Evolutionary conservation across 2,329 filamentous ascomycete genomes (phyloP).

Genomic region (Bipolaris sorokiniana): DNA sequence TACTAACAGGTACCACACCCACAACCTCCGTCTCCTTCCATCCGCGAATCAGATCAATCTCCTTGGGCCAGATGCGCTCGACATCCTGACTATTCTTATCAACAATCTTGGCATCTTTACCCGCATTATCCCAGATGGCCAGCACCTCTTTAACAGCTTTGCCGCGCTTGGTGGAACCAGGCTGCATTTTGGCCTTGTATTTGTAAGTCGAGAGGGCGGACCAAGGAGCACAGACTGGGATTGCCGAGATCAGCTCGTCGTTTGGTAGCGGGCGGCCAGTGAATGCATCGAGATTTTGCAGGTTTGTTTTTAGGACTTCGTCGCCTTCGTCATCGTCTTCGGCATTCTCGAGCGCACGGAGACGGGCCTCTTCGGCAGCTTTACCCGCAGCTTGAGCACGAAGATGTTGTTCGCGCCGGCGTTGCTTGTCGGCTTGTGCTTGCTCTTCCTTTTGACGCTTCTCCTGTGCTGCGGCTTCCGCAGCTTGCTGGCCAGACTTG

Average conservation of each 20-base stretch:
- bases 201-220: constrained; percentile 73
- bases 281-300: constrained; percentile 66
- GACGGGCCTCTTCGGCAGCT: constrained; percentile 74
- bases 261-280: constrained; percentile 79
- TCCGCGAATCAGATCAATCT: constrained; percentile 81
- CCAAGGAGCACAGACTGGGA: constrained; percentile 69
- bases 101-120: constrained; percentile 55
- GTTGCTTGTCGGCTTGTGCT: constrained; percentile 71
- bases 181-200: constrained; percentile 95
- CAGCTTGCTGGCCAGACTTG: constrained; percentile 69
- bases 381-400: constrained; percentile 76
- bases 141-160: constrained; percentile 92
- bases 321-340: constrained; percentile 64
- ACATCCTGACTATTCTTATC: constrained; percentile 58
- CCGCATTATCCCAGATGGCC: constrained; percentile 76
- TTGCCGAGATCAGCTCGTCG: constrained; percentile 76
- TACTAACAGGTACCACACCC: constrained; percentile 79
- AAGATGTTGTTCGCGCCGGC: constrained; percentile 80
- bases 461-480: constrained; percentile 65
- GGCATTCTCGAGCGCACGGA: constrained; percentile 44
- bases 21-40: constrained; percentile 84
- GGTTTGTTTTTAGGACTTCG: constrained; percentile 55
- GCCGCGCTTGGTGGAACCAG: constrained; percentile 87
- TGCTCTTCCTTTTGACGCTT: constrained; percentile 75
- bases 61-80: constrained; percentile 82